These are phyloP conservation scores for Pulveroboletus frians DNA, from an alignment of 768 basidiomycete species.

Conservation along the genomic window DNA sequence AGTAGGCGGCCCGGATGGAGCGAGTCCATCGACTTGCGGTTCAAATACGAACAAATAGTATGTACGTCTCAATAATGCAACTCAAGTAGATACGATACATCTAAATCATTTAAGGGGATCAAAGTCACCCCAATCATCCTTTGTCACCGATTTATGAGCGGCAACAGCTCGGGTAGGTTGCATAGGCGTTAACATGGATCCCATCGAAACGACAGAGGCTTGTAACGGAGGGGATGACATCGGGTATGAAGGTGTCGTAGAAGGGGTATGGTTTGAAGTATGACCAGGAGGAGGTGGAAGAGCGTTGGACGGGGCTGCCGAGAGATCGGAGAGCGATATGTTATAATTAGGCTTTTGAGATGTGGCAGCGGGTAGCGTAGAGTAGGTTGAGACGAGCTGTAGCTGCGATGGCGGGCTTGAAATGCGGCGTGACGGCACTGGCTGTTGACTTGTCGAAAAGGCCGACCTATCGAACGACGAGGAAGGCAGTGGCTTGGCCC, in stretches of 20 bases:
- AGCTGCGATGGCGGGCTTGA: slow-evolving; percentile 20
- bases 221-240: slow-evolving; percentile 29
- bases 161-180: slow-evolving; percentile 42
- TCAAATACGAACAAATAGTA: slow-evolving; percentile 29
- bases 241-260: slow-evolving; percentile 18
- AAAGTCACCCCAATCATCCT: slow-evolving; percentile 77
- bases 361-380: slow-evolving; percentile 7
- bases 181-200: slow-evolving; percentile 54
- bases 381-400: slow-evolving; percentile 11
- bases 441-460: slow-evolving; percentile 25
- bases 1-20: not conserved
- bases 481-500: slow-evolving; percentile 33
- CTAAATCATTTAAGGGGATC: slow-evolving; percentile 48
- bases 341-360: slow-evolving; percentile 56
- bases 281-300: slow-evolving; percentile 13
- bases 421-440: slow-evolving; percentile 15
- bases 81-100: slow-evolving; percentile 2
- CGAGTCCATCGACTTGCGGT: slow-evolving; percentile 1
- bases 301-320: slow-evolving; percentile 15
- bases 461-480: slow-evolving; percentile 31
- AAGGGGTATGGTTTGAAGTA: slow-evolving; percentile 11
- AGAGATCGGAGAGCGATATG: slow-evolving; percentile 37
- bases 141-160: slow-evolving; percentile 46
- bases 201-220: slow-evolving; percentile 36
- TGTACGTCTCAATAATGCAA: too few species aligned